A percentile compares a stretch with the other conserved stretches of the same genome.
phyloP scores from a whole-genome alignment of 2,329 filamentous ascomycete species.

The Calonectria montana region DNA sequence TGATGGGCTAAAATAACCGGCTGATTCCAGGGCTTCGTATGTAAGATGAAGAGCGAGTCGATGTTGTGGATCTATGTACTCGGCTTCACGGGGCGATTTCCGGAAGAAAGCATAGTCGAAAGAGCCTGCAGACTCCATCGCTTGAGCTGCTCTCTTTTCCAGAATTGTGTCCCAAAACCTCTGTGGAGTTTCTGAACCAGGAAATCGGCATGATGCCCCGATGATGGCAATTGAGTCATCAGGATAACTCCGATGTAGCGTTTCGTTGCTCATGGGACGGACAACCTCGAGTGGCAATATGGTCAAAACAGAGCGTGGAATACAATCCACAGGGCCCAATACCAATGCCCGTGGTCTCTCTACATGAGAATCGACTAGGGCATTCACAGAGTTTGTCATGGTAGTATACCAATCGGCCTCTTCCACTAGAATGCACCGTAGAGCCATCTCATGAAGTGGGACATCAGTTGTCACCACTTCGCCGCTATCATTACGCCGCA shows the following conservation, averaged over 20 bases:
- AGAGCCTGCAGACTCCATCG: neutral
- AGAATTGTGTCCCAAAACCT: neutral
- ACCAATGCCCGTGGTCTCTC: neutral
- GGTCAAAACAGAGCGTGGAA: neutral
- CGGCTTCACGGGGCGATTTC: neutral
- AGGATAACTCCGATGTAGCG: neutral
- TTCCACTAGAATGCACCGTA: neutral
- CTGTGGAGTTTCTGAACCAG: neutral
- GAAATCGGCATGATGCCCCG: neutral
- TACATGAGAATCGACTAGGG: neutral
- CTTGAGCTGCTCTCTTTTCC: neutral
- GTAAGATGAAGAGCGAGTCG: constrained; percentile 1
- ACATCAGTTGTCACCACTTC: neutral
- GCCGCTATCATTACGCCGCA: neutral
- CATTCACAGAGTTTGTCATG: neutral
- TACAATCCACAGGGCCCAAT: neutral
- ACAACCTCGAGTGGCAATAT: neutral
- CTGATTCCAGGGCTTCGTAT: neutral
- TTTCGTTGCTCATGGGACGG: neutral
- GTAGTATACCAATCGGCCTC: neutral
- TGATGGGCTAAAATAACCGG: neutral
- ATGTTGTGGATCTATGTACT: constrained; percentile 4
- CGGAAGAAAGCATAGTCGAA: neutral
- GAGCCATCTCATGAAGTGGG: neutral
- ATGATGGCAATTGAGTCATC: neutral